Percentiles rank a stretch among this genome's conserved stretches.
Evolutionary conservation across 352 stramenopile genomes (phyloP).

Genomic region (Halophytophthora batemanensis): DNA sequence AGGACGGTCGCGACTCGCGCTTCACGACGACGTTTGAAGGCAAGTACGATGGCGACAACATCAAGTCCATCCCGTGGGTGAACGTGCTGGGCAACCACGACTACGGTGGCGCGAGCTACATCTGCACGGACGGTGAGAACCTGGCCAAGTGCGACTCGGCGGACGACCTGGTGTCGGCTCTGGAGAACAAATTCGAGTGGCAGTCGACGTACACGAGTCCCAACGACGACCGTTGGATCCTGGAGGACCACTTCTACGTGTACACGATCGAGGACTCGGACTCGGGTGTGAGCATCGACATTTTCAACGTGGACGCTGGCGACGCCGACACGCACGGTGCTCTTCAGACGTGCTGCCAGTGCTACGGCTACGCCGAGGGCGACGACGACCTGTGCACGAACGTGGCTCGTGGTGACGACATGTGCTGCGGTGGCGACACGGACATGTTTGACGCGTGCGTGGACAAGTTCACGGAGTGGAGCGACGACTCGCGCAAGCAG

Average conservation of each 20-base stretch:
- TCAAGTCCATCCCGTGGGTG: constrained; percentile 62
- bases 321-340: constrained; percentile 61
- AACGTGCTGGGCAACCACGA: constrained; percentile 83
- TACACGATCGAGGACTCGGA: constrained; percentile 41
- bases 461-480: constrained; percentile 61
- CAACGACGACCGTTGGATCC: constrained; percentile 68
- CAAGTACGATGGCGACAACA: constrained; percentile 51
- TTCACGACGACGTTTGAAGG: constrained; percentile 70
- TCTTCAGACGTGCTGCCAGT: constrained; percentile 80
- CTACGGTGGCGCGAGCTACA: constrained; percentile 69
- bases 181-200: constrained; percentile 56
- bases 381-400: constrained; percentile 53
- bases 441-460: constrained; percentile 61
- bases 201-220: constrained; percentile 67
- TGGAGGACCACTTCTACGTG: constrained; percentile 74
- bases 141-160: constrained; percentile 40
- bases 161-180: constrained; percentile 41
- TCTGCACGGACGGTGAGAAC: constrained; percentile 48
- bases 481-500: constrained; percentile 64
- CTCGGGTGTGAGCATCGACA: constrained; percentile 54
- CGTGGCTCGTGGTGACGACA: constrained; percentile 39
- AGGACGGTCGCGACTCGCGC: constrained; percentile 41
- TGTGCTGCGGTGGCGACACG: constrained; percentile 53
- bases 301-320: constrained; percentile 75
- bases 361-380: constrained; percentile 66